phyloP scores from a whole-genome alignment of 768 basidiomycete species.

The Coprinopsis sp. region DNA sequence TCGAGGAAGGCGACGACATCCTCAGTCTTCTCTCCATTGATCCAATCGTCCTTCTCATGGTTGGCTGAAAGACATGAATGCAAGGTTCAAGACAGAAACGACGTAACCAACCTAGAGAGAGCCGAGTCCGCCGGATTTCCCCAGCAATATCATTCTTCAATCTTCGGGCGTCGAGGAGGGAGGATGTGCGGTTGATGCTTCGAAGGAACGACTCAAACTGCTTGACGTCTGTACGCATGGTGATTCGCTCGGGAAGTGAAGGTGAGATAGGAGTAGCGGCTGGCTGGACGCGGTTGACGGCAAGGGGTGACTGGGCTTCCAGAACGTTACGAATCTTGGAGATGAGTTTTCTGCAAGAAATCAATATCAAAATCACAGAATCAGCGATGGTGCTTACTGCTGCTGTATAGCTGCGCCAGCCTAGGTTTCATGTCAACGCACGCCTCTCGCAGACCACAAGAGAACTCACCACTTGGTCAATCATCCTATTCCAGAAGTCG shows the following conservation, averaged over 20 bases:
- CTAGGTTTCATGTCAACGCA: constrained; percentile 20
- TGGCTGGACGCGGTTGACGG: constrained; percentile 34
- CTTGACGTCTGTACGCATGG: constrained; percentile 71
- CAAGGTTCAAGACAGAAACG: neutral
- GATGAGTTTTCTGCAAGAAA: constrained; percentile 61
- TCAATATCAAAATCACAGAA: constrained; percentile 2
- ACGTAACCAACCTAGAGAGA: constrained; percentile 54
- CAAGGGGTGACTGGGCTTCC: constrained; percentile 70
- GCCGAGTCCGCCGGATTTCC: constrained; percentile 81
- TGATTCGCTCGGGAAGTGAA: constrained; percentile 64
- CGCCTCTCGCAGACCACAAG: neutral
- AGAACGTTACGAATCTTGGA: constrained; percentile 82
- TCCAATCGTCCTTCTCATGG: constrained; percentile 86
- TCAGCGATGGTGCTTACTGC: constrained; percentile 28
- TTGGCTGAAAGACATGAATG: constrained; percentile 44
- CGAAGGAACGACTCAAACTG: constrained; percentile 91
- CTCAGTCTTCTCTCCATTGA: constrained; percentile 80
- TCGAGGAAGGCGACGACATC: constrained; percentile 85
- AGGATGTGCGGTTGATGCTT: constrained; percentile 77
- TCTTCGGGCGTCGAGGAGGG: constrained; percentile 82
- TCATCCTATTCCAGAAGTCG: constrained; percentile 93
- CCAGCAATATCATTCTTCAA: constrained; percentile 89
- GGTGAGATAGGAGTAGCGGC: constrained; percentile 26
- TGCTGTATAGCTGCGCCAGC: constrained; percentile 50
- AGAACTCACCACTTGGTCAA: constrained; percentile 81